A percentile compares a stretch with the other conserved stretches of the same genome.
phyloP scores from a whole-genome alignment of 805 yeast species.

The Candida ascalaphidarum region DNA sequence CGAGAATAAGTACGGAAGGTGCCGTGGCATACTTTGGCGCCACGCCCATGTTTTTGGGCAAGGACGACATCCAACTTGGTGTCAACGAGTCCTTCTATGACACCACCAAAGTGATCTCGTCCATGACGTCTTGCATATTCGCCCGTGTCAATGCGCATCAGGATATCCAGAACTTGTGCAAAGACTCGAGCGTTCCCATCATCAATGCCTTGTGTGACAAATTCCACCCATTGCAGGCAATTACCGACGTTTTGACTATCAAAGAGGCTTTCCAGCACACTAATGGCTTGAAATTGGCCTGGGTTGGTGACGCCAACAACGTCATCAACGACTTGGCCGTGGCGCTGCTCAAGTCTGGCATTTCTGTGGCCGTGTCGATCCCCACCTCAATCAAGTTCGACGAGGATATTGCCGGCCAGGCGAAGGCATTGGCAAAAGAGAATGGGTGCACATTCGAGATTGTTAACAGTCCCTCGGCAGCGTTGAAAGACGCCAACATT shows the following conservation, averaged over 20 bases:
- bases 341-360: conserved; percentile 80
- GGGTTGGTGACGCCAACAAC: conserved; percentile 97
- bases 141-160: conserved; percentile 89
- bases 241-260: conserved; percentile 82
- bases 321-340: conserved; percentile 90
- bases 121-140: conserved; percentile 94
- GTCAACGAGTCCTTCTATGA: conserved; percentile 89
- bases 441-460: conserved; percentile 34
- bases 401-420: conserved; percentile 42
- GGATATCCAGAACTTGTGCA: conserved; percentile 70
- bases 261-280: conserved; percentile 62
- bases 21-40: conserved; percentile 92
- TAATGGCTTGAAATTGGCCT: conserved; percentile 56
- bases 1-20: conserved; percentile 90
- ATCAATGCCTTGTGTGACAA: conserved; percentile 90
- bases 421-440: conserved; percentile 35
- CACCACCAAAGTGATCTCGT: conserved; percentile 80
- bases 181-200: conserved; percentile 81
- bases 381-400: conserved; percentile 69
- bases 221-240: conserved; percentile 93
- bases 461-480: conserved; percentile 66
- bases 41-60: conserved; percentile 93
- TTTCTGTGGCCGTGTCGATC: conserved; percentile 74
- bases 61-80: conserved; percentile 93
- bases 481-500: conserved; percentile 68